These are phyloP conservation scores for Aspergillus flavus DNA, from an alignment of 2,329 filamentous ascomycete species.

Conservation along the genomic window DNA sequence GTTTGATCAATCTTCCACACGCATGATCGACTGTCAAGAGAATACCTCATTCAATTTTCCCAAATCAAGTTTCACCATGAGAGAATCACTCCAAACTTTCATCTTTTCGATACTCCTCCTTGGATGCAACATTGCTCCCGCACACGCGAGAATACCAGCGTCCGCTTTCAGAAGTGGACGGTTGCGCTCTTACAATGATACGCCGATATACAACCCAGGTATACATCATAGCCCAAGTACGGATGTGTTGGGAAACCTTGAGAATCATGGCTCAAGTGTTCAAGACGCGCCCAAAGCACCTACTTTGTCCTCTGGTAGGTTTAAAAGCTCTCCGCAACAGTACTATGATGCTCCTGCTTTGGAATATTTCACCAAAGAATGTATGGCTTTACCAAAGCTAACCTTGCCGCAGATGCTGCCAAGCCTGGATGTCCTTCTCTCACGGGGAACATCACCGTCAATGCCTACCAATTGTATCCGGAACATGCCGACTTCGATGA, in stretches of 20 bases:
- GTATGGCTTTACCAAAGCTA: not conserved
- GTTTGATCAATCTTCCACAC: not conserved
- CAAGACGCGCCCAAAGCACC: not conserved
- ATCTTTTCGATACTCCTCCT: not conserved
- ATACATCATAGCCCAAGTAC: not conserved
- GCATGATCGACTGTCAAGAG: not conserved
- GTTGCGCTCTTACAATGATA: not conserved
- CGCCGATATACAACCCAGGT: not conserved
- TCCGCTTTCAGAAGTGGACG: not conserved
- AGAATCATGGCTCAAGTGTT: not conserved
- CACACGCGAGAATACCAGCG: not conserved
- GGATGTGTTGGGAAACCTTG: not conserved
- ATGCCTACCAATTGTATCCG: constrained; percentile 4
- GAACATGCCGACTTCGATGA: constrained; percentile 2
- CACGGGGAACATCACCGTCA: not conserved
- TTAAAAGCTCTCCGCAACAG: not conserved
- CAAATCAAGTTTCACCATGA: not conserved
- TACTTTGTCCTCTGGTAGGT: not conserved
- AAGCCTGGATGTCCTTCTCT: not conserved
- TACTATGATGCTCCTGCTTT: not conserved
- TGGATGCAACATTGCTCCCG: not conserved
- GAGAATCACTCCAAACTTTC: not conserved
- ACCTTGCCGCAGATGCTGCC: not conserved
- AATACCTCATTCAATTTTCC: not conserved
- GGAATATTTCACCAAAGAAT: not conserved